Evolutionary conservation across 306 rosid species (phyloP).

Genomic region (Potentilla sterilis): DNA sequence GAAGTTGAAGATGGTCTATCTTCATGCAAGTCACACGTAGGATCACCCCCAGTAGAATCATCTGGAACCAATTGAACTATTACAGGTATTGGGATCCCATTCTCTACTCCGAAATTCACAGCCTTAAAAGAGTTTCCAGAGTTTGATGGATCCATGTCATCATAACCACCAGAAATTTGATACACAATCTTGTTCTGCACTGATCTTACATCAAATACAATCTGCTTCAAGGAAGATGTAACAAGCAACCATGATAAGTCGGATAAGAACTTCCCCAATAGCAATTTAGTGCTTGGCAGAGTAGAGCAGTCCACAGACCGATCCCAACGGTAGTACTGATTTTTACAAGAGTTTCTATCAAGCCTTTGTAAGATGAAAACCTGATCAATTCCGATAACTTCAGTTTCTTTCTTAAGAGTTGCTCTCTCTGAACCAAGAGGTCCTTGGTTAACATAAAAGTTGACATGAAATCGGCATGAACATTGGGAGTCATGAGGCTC

Average conservation of each 20-base stretch:
- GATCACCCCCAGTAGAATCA: conserved; percentile 21
- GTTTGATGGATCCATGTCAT: conserved; percentile 23
- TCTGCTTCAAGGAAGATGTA: conserved; percentile 54
- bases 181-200: conserved; percentile 63
- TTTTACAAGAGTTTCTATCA: conserved; percentile 40
- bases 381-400: conserved; percentile 50
- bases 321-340: conserved; percentile 66
- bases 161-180: conserved; percentile 49
- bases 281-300: conserved; percentile 60
- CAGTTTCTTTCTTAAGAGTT: conserved; percentile 54
- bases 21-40: conserved; percentile 25
- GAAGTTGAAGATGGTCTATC: conserved; percentile 31
- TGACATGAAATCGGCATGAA: conserved; percentile 66
- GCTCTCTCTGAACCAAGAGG: conserved; percentile 72
- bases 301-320: conserved; percentile 55
- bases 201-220: conserved; percentile 60
- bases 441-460: conserved; percentile 68
- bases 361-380: conserved; percentile 73
- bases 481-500: conserved; percentile 70
- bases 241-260: conserved; percentile 83
- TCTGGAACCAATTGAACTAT: conserved; percentile 40
- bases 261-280: conserved; percentile 56
- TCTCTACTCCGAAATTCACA: conserved; percentile 54
- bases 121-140: conserved; percentile 34
- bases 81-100: conserved; percentile 41